These are phyloP conservation scores for Heritiera littoralis DNA, from an alignment of 345 rosid genomes.

Conservation along the genomic window DNA sequence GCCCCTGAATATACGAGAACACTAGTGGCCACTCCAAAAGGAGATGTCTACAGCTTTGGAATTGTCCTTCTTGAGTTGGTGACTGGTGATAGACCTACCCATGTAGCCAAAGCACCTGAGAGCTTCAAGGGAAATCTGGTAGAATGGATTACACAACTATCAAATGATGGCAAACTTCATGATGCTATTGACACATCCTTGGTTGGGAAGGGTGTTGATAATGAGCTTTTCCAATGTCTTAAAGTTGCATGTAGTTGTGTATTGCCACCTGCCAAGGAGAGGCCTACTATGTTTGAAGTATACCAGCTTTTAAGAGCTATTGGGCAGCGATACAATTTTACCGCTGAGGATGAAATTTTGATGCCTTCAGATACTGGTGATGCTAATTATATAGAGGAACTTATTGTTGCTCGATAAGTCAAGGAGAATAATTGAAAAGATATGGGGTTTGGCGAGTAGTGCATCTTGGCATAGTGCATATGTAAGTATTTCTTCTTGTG, in stretches of 20 bases:
- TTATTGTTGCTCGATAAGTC: slow-evolving; percentile 67
- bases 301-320: slow-evolving; percentile 82
- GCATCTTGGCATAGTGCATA: slow-evolving; percentile 24
- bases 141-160: slow-evolving; percentile 69
- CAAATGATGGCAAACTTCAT: slow-evolving; percentile 50
- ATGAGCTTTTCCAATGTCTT: slow-evolving; percentile 72
- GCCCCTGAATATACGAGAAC: slow-evolving; percentile 92
- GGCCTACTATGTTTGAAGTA: slow-evolving; percentile 89
- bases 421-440: slow-evolving; percentile 25
- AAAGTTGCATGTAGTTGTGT: slow-evolving; percentile 86
- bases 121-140: slow-evolving; percentile 85
- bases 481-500: slow-evolving; percentile 27
- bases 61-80: slow-evolving; percentile 92
- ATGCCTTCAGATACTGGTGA: slow-evolving; percentile 64
- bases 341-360: slow-evolving; percentile 64
- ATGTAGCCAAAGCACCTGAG: slow-evolving; percentile 61
- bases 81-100: slow-evolving; percentile 82
- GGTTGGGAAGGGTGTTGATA: slow-evolving; percentile 62
- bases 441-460: slow-evolving; percentile 15
- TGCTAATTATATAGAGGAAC: slow-evolving; percentile 62
- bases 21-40: slow-evolving; percentile 86
- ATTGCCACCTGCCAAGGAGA: slow-evolving; percentile 59
- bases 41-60: slow-evolving; percentile 96
- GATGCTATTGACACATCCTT: slow-evolving; percentile 63
- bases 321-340: slow-evolving; percentile 80